Percentiles rank a stretch among this genome's conserved stretches.
These are phyloP conservation scores for Talaromyces piceae DNA, from an alignment of 2,329 filamentous ascomycete genomes.

Conservation along the genomic window DNA sequence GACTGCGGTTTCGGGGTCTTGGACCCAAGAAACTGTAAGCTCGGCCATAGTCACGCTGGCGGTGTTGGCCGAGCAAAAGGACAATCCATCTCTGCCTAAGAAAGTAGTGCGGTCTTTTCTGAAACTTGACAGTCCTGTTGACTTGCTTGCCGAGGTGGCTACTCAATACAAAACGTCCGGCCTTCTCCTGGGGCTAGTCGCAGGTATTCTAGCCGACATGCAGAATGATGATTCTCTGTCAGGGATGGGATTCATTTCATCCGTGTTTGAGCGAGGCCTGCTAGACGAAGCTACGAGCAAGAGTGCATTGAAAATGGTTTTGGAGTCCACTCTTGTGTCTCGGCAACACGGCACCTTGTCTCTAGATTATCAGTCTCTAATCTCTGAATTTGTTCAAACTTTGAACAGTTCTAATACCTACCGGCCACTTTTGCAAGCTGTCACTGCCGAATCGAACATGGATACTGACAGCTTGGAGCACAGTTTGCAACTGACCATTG, in stretches of 20 bases:
- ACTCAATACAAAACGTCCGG: constrained; percentile 26
- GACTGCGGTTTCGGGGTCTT: constrained; percentile 75
- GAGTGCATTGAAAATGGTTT: constrained; percentile 26
- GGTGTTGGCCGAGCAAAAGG: constrained; percentile 73
- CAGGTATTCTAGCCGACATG: constrained; percentile 26
- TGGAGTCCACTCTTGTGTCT: constrained; percentile 35
- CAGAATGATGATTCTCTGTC: constrained; percentile 25
- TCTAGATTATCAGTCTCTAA: constrained; percentile 50
- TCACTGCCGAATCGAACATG: constrained; percentile 59
- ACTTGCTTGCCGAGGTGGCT: constrained; percentile 27
- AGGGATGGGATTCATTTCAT: constrained; percentile 42
- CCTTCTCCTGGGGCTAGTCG: constrained; percentile 31
- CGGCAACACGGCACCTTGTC: constrained; percentile 36
- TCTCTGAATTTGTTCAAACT: constrained; percentile 60
- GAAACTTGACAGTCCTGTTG: constrained; percentile 25
- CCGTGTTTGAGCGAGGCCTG: constrained; percentile 26
- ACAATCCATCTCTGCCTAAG: constrained; percentile 60
- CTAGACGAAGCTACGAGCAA: constrained; percentile 24
- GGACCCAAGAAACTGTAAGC: constrained; percentile 64
- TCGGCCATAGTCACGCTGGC: constrained; percentile 73
- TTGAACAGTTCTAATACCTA: constrained; percentile 55
- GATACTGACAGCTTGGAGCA: constrained; percentile 70
- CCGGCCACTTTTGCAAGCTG: constrained; percentile 58
- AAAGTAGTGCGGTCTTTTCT: constrained; percentile 54
- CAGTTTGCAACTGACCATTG: constrained; percentile 63